Percentiles rank a stretch among this genome's conserved stretches.
phyloP scores from a whole-genome alignment of 2,329 filamentous ascomycete species.

The Blumeria graminis region DNA sequence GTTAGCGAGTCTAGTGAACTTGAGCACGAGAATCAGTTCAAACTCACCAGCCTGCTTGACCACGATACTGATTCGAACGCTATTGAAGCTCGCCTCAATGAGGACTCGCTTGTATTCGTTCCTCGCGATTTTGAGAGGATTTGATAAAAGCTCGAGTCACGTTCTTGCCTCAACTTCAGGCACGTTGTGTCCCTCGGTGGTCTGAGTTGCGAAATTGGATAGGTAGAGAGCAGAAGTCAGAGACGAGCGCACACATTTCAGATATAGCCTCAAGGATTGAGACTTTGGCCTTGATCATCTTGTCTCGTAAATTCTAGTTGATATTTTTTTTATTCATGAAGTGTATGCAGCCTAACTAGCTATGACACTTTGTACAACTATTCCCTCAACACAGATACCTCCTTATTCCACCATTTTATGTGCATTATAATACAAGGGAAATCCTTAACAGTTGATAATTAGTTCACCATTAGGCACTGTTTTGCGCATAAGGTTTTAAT shows the following conservation, averaged over 20 bases:
- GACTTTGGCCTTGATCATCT: constrained; percentile 42
- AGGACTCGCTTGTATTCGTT: constrained; percentile 95
- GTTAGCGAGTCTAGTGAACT: constrained; percentile 90
- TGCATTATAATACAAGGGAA: no score
- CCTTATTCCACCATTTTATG: no score
- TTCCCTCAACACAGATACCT: no score
- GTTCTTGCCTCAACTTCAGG: constrained; percentile 86
- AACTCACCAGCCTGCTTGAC: constrained; percentile 99
- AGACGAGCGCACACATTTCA: constrained; percentile 85
- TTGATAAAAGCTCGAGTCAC: constrained; percentile 81
- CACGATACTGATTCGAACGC: constrained; percentile 87
- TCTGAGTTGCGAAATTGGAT: constrained; percentile 94
- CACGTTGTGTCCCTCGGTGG: constrained; percentile 90
- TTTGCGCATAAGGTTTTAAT: no score
- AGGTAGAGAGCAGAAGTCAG: constrained; percentile 81
- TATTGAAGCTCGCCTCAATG: constrained; percentile 93
- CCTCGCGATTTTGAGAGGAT: constrained; percentile 68
- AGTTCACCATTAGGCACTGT: no score
- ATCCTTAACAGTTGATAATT: no score
- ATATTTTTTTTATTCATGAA: no score
- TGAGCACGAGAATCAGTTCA: constrained; percentile 91
- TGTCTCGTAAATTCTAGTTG: no score
- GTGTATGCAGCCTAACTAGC: no score
- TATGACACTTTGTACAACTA: no score
- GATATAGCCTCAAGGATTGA: constrained; percentile 89